These are phyloP conservation scores for Penicillium chermesinum DNA, from an alignment of 495 filamentous ascomycete genomes.

Conservation along the genomic window DNA sequence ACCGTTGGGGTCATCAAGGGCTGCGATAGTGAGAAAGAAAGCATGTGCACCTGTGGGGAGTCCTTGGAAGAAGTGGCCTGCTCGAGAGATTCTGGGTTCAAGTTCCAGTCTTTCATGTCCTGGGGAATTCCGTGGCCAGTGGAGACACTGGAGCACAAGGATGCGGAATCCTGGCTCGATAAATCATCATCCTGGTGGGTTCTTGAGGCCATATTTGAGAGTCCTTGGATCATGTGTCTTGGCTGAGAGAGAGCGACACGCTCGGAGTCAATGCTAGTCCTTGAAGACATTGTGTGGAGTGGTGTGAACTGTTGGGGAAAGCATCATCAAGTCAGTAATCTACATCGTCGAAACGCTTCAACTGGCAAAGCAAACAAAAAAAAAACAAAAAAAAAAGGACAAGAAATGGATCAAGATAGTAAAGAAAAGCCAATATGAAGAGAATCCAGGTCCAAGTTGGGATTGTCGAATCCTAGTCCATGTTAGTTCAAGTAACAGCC, in stretches of 20 bases:
- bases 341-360: conserved; percentile 10
- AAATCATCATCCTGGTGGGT: conserved; percentile 46
- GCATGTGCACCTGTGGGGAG: conserved; percentile 43
- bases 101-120: conserved; percentile 39
- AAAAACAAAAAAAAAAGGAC: conserved; percentile 13
- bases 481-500: conserved; percentile 14
- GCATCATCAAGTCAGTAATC: conserved; percentile 35
- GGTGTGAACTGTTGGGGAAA: conserved; percentile 13
- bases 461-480: conserved; percentile 5
- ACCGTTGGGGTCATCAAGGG: conserved; percentile 41
- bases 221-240: conserved; percentile 37
- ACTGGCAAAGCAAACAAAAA: conserved; percentile 14
- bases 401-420: conserved; percentile 12
- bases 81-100: conserved; percentile 38
- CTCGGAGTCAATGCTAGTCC: conserved; percentile 34
- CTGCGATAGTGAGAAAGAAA: conserved; percentile 44
- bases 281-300: conserved; percentile 32
- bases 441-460: conserved; percentile 19
- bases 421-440: conserved; percentile 14
- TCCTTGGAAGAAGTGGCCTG: conserved; percentile 37
- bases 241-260: conserved; percentile 34
- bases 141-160: conserved; percentile 38
- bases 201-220: conserved; percentile 40
- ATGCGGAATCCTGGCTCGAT: conserved; percentile 42
- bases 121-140: conserved; percentile 33